Conservation (phyloP, 768 basidiomycete species). For the Tephrocybe sp. region DNA sequence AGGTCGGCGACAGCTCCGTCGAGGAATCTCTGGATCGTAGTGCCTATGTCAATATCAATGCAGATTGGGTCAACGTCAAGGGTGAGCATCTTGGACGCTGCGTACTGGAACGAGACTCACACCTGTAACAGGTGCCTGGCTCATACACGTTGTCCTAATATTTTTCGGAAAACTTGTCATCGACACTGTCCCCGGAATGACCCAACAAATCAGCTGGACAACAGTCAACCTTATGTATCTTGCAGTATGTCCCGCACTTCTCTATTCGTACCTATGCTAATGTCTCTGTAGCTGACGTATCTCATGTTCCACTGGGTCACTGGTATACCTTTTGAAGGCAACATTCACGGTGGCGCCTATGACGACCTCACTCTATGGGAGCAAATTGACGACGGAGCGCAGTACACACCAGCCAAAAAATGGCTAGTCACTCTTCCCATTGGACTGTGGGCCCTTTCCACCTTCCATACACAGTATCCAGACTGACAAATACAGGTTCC, state of each 20-base stretch:
- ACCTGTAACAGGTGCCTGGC: slow-evolving; percentile 81
- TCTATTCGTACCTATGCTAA: slow-evolving; percentile 1
- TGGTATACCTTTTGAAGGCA: slow-evolving; percentile 91
- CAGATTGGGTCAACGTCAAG: slow-evolving; percentile 93
- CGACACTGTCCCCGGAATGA: slow-evolving; percentile 93
- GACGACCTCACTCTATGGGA: slow-evolving; percentile 99
- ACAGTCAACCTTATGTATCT: slow-evolving; percentile 90
- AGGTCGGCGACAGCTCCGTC: slow-evolving; percentile 67
- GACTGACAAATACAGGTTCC: slow-evolving; percentile 58
- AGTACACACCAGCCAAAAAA: slow-evolving; percentile 98
- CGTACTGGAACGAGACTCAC: slow-evolving; percentile 1
- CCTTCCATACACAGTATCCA: slow-evolving; percentile 11
- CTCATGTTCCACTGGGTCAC: slow-evolving; percentile 99
- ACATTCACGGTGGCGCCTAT: slow-evolving; percentile 89
- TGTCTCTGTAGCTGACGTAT: slow-evolving; percentile 73
- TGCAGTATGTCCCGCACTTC: slow-evolving; percentile 53
- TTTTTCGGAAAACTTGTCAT: slow-evolving; percentile 87
- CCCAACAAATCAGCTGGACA: slow-evolving; percentile 94
- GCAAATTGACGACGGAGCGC: slow-evolving; percentile 98
- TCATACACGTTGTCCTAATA: slow-evolving; percentile 95
- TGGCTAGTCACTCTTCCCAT: slow-evolving; percentile 93
- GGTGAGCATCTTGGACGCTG: slow-evolving; percentile 42
- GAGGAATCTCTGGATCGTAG: slow-evolving; percentile 81
- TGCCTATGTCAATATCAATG: slow-evolving; percentile 82
- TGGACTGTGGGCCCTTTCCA: slow-evolving; percentile 63